Base-by-base conservation (phyloP, 306 rosid species). In the Astragalus membranaceus region DNA sequence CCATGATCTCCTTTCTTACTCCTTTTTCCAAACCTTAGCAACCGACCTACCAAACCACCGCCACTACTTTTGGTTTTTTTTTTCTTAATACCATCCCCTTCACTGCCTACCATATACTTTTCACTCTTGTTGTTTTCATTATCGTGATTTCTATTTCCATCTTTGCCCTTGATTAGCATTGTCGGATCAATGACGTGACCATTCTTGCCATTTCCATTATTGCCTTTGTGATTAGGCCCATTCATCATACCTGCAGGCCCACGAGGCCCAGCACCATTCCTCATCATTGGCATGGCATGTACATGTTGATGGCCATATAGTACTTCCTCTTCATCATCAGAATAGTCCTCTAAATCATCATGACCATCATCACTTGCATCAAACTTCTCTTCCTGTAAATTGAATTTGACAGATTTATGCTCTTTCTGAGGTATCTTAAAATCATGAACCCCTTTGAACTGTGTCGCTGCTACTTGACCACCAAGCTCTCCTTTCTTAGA, bases 361-460 rank as follows among this genome's bases (percentile, higher is more conserved):
- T 12, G n/a, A 29, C 36, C 35, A 53, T 53, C 12, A 53, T 53
- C 36, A 53, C 36, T 53, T 1, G 8, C 13, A 53, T 53, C 81
- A 54, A 82, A 81, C 16, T 82, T 83, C 4, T 81, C 85, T 33
- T 74, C 82, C 3, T 76, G 85, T 15, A 85, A 36, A n/a, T 50
- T 73, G 75, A 87, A 88, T 70, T 73, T 83, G 64, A 88, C 91
- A 72, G 91, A 79, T 50, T 87, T 91, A 54, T 83, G 83, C 12
- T 72, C 83, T 70, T 85, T 88, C 43, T 74, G 32, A 9, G 78
- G 84, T 23, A 32, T 48, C 76, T 65, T 75, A 2, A 78, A 42
- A 78, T 57, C 85, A 11, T 79, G 74, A 14, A 35, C 69, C 8
- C 80, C 87, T 55, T 84, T 82, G 8, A 23, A 5, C 52, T 79